These are phyloP conservation scores for Silene vulgaris DNA, from an alignment of 179 eudicot species.

Conservation along the genomic window DNA sequence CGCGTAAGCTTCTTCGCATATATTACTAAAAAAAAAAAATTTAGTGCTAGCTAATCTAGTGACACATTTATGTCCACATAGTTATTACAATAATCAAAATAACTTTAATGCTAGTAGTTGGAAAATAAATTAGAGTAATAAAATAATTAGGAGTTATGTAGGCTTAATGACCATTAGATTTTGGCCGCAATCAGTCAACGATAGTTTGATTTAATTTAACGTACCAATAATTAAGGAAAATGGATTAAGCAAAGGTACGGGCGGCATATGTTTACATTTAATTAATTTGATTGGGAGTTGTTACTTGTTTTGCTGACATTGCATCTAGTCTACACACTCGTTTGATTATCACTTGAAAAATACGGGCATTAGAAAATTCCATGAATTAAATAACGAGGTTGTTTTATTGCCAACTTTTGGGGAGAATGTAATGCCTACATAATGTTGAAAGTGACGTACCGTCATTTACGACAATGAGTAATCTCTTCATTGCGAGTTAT, in stretches of 20 bases:
- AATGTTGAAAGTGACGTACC: no score
- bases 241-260: neutral
- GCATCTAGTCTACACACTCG: no score
- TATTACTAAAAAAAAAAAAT: no score
- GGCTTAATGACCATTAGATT: neutral
- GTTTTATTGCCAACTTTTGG: no score
- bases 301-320: no score
- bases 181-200: neutral
- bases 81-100: neutral
- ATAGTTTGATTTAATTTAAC: neutral
- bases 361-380: no score
- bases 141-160: constrained; percentile 1
- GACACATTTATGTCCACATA: constrained; percentile 24
- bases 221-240: neutral
- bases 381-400: no score
- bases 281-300: neutral
- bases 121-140: neutral
- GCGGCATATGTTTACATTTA: constrained; percentile 3
- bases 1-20: no score
- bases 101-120: constrained; percentile 20
- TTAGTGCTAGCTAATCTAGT: neutral
- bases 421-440: no score
- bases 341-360: no score
- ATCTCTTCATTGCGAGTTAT: no score
- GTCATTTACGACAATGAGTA: no score